These are phyloP conservation scores for Tricladium varicosporioides DNA, from an alignment of 2,329 filamentous ascomycete species.

Conservation along the genomic window DNA sequence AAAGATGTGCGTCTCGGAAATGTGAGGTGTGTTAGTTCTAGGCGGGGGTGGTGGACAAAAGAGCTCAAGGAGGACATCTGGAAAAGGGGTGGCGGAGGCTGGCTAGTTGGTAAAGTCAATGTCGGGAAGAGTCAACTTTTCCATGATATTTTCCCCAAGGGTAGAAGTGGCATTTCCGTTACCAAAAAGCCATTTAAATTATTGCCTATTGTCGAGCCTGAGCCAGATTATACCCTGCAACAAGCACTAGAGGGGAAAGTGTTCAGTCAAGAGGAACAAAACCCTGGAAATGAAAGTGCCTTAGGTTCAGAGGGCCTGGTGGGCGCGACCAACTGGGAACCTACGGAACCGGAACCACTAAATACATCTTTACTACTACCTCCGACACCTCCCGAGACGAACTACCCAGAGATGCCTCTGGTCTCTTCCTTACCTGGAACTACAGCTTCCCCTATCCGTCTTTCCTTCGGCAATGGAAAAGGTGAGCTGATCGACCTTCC, in stretches of 20 bases:
- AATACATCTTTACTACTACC: constrained; percentile 61
- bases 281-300: not conserved
- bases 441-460: constrained; percentile 89
- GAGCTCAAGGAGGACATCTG: constrained; percentile 84
- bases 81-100: constrained; percentile 78
- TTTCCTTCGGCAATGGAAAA: constrained; percentile 81
- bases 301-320: constrained; percentile 17
- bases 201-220: not conserved
- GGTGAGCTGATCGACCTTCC: constrained; percentile 94
- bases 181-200: not conserved
- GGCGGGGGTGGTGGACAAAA: constrained; percentile 86
- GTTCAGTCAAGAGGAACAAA: not conserved
- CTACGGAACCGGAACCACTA: constrained; percentile 10
- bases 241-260: not conserved
- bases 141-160: constrained; percentile 81
- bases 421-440: constrained; percentile 88
- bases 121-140: constrained; percentile 96
- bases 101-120: constrained; percentile 98
- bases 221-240: not conserved
- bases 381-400: constrained; percentile 67
- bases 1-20: constrained; percentile 81
- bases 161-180: constrained; percentile 38
- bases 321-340: constrained; percentile 11
- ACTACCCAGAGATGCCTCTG: constrained; percentile 81
- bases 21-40: constrained; percentile 80